Base-by-base conservation (phyloP, 108 stramenopile species). In the Epithemia pelagica region DNA sequence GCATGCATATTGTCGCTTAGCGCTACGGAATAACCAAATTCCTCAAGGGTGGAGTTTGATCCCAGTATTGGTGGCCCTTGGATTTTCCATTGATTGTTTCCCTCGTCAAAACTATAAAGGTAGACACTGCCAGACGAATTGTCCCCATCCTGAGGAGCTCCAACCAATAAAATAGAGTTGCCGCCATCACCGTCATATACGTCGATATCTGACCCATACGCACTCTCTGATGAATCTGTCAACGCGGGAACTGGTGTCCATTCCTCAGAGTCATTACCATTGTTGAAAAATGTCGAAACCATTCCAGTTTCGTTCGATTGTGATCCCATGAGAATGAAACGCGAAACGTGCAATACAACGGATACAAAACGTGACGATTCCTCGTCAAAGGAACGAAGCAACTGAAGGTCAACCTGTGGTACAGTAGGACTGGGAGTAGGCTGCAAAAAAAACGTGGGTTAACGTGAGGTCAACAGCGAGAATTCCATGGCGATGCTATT, bases 91-190 rank as follows among this genome's bases (percentile, higher is more conserved):
- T 46, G 10, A 59, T 59, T 59, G 29, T 59, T 59, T 23, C 1
- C 27, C 27, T 59, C 25, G 59, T 59, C 59, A 59, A 59, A 59
- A 26, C 28, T 30, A 28, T 27, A 59, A 2, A 59, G 22, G 27
- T 1, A 59, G 1, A 21, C 29, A 59, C 29, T 59, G 27, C 29
- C 59, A 1, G 23, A 21, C 27, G 59, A 59, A 10, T 15, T 15
- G 37, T 15, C 37, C 37, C 37, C 37, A 46, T 46, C 37, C 37
- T 46, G 37, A 46, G 37, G 37, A 46, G 37, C 5, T 46, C 37
- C 37, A 46, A 46, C 37, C 37, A 46, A 15, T 15, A 46, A 46
- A 46, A 46, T 46, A 15, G 15, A 10, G 37, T 46, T 15, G 15
- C 15, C 37, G 15, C 10, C 15, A 46, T 46, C 37, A 46, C 15